A percentile compares a stretch with the other conserved stretches of the same genome.
These are phyloP conservation scores for Calocybe gambosa DNA, from an alignment of 1,284 basidiomycete species.

Conservation along the genomic window DNA sequence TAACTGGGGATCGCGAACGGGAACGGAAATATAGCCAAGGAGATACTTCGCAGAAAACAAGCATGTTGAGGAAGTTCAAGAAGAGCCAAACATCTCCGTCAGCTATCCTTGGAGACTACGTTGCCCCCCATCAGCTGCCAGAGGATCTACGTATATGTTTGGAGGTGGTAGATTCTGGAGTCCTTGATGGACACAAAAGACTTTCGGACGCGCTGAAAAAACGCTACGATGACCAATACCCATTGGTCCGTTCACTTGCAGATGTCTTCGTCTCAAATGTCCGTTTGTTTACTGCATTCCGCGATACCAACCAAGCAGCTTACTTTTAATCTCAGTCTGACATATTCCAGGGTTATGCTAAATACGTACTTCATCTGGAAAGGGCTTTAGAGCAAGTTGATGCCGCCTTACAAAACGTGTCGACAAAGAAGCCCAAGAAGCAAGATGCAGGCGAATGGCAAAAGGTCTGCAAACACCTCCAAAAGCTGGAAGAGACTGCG, in stretches of 20 bases:
- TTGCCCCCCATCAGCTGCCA: slow-evolving; percentile 73
- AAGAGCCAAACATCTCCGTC: slow-evolving; percentile 52
- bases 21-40: slow-evolving; percentile 47
- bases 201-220: slow-evolving; percentile 78
- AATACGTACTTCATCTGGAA: slow-evolving; percentile 89
- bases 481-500: slow-evolving; percentile 75
- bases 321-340: slow-evolving; percentile 56
- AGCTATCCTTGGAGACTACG: slow-evolving; percentile 42
- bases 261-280: slow-evolving; percentile 93
- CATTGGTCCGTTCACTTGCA: slow-evolving; percentile 83
- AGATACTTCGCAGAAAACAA: slow-evolving; percentile 25
- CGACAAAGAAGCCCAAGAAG: slow-evolving; percentile 72
- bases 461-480: slow-evolving; percentile 65
- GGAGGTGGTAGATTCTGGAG: slow-evolving; percentile 77
- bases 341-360: slow-evolving; percentile 87
- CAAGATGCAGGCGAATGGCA: slow-evolving; percentile 73
- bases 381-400: slow-evolving; percentile 85
- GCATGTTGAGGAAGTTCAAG: slow-evolving; percentile 62
- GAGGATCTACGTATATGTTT: slow-evolving; percentile 82
- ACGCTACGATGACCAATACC: slow-evolving; percentile 89
- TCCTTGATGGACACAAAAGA: slow-evolving; percentile 81
- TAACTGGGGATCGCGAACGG: slow-evolving; percentile 37
- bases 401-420: slow-evolving; percentile 62
- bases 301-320: slow-evolving; percentile 15
- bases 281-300: slow-evolving; percentile 28